Conservation (phyloP, 169 alveolate genomes). For the Babesia sp. region DNA sequence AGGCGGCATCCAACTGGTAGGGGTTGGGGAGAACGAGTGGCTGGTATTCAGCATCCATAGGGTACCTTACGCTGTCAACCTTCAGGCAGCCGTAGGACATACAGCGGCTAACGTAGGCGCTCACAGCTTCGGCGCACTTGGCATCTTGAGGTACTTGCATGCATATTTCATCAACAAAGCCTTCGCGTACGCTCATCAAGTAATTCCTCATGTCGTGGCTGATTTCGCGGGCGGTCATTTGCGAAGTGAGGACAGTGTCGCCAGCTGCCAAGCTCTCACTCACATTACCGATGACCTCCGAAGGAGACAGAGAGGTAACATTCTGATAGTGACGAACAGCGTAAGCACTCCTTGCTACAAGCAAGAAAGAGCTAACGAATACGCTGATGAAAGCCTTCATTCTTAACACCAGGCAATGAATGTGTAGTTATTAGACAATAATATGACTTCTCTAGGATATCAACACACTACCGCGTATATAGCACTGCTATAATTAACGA, state of each 20-base stretch:
- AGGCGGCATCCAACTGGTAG: slow-evolving; percentile 51
- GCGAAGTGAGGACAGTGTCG: not conserved
- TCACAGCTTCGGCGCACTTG: slow-evolving; percentile 17
- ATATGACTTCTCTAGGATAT: not conserved
- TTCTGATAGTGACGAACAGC: slow-evolving; percentile 13
- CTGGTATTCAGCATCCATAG: not conserved
- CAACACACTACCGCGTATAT: not conserved
- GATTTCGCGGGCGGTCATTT: not conserved
- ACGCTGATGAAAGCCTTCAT: not conserved
- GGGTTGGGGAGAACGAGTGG: slow-evolving; percentile 43
- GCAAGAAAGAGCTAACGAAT: not conserved
- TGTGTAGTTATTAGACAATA: not conserved
- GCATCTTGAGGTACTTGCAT: not conserved
- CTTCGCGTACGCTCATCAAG: not conserved
- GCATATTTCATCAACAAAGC: slow-evolving; percentile 7
- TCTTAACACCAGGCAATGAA: not conserved
- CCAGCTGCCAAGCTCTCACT: not conserved
- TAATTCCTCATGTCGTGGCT: slow-evolving; percentile 9
- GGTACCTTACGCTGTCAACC: slow-evolving; percentile 8
- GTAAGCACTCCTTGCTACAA: not conserved
- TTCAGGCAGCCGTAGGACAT: slow-evolving; percentile 32
- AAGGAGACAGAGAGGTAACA: not conserved
- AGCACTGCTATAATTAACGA: slow-evolving; percentile 12
- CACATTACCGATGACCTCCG: slow-evolving; percentile 9
- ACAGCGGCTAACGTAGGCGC: slow-evolving; percentile 39